Evolutionary conservation across 2,329 filamentous ascomycete species (phyloP).

Genomic region (Aspergillus sp.): DNA sequence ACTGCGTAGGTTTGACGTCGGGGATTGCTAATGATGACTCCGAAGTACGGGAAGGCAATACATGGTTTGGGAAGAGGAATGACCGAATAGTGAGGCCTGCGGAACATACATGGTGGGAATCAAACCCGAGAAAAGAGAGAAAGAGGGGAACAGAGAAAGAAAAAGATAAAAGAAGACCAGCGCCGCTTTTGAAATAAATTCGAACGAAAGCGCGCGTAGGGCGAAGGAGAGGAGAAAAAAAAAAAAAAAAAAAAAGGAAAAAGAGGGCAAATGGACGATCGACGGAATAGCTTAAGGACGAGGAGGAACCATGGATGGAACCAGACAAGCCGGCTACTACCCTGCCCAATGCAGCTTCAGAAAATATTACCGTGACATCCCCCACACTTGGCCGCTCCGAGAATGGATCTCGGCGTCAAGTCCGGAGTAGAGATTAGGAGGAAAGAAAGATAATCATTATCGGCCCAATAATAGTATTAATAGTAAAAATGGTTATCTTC

Average conservation of each 20-base stretch:
- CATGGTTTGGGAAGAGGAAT: background rate
- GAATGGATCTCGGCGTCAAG: too few relatives aligned
- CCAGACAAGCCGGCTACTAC: background rate
- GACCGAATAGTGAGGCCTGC: background rate
- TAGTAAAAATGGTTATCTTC: background rate
- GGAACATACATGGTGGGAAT: slow-evolving; percentile 7
- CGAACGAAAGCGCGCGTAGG: slow-evolving; percentile 1
- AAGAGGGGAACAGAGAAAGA: slow-evolving; percentile 2
- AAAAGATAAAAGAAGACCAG: background rate
- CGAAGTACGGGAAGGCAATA: background rate
- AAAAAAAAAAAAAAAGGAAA: slow-evolving; percentile 6
- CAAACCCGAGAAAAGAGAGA: background rate
- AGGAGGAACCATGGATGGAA: slow-evolving; percentile 5
- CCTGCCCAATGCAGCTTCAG: background rate
- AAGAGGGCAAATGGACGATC: slow-evolving; percentile 10
- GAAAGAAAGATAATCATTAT: background rate
- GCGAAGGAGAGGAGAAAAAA: slow-evolving; percentile 5
- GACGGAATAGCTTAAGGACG: slow-evolving; percentile 14
- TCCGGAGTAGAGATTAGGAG: too few relatives aligned
- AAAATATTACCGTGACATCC: background rate
- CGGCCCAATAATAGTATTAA: too few relatives aligned
- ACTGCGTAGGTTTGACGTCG: background rate
- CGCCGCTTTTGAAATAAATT: background rate
- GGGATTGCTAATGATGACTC: background rate
- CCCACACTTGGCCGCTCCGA: background rate